Evolutionary conservation across 148 eudicot species (phyloP).

Genomic region (Fagopyrum esculentum): DNA sequence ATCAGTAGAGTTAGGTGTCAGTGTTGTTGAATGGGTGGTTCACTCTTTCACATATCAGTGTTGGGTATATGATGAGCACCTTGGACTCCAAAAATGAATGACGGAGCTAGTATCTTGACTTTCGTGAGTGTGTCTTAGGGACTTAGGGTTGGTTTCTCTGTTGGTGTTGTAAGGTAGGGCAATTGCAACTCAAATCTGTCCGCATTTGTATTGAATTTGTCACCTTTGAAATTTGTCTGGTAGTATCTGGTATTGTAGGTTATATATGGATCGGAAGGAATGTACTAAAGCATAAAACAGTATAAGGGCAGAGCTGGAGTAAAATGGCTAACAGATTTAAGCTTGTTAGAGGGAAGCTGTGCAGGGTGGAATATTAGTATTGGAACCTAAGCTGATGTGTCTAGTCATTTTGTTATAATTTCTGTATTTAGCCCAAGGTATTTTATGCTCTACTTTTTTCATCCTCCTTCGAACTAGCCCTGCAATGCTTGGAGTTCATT

Average conservation of each 20-base stretch:
- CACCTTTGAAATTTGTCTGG: background rate
- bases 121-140: background rate
- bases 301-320: background rate
- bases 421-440: background rate
- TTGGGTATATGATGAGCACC: background rate
- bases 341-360: background rate
- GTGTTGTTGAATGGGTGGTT: background rate
- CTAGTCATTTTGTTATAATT: background rate
- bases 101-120: background rate
- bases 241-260: background rate
- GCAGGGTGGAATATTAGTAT: background rate
- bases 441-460: background rate
- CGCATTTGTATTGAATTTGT: background rate
- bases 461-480: background rate
- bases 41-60: background rate
- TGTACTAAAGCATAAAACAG: background rate
- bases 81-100: background rate
- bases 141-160: background rate
- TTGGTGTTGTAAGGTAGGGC: background rate
- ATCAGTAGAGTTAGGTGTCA: background rate
- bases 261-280: background rate
- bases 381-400: background rate
- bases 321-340: background rate
- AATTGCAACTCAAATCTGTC: background rate
- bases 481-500: background rate